Evolutionary conservation across 805 yeast species (phyloP).

Genomic region (Candida glaebosa): DNA sequence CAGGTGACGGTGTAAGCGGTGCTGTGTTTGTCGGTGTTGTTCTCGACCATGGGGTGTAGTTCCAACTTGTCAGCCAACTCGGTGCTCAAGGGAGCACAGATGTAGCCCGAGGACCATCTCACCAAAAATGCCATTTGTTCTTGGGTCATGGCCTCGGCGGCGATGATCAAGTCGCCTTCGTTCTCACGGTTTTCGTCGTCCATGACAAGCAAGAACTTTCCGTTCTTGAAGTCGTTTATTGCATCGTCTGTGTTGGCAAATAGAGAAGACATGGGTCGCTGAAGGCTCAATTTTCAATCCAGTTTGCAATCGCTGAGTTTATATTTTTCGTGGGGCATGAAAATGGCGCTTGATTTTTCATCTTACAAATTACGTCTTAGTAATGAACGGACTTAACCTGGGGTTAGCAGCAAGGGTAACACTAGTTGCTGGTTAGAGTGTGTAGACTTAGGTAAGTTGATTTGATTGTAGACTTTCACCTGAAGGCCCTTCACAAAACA

Average conservation of each 20-base stretch:
- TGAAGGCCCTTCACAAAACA: no score
- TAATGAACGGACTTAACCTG: no score
- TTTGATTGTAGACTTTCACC: no score
- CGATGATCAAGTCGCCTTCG: conserved; percentile 93
- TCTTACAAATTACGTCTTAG: no score
- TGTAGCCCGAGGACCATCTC: conserved; percentile 83
- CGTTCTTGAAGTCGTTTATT: conserved; percentile 64
- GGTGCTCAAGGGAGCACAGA: conserved; percentile 83
- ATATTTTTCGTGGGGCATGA: no score
- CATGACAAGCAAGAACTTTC: conserved; percentile 90
- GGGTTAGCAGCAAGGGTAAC: neutral
- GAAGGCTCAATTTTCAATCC: no score
- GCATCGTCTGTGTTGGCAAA: conserved; percentile 45
- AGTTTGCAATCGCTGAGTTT: no score
- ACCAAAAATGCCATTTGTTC: conserved; percentile 93
- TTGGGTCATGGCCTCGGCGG: conserved; percentile 79
- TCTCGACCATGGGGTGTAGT: conserved; percentile 71
- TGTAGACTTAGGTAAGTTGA: no score
- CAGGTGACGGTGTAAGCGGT: conserved; percentile 96
- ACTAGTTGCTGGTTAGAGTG: neutral
- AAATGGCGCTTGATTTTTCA: no score
- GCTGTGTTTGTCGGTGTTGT: conserved; percentile 78
- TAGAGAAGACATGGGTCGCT: neutral
- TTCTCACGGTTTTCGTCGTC: conserved; percentile 96
- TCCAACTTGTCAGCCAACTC: conserved; percentile 76